Base-by-base conservation (phyloP, 2,329 filamentous ascomycete genomes). In the Zasmidium citrigriseum region DNA sequence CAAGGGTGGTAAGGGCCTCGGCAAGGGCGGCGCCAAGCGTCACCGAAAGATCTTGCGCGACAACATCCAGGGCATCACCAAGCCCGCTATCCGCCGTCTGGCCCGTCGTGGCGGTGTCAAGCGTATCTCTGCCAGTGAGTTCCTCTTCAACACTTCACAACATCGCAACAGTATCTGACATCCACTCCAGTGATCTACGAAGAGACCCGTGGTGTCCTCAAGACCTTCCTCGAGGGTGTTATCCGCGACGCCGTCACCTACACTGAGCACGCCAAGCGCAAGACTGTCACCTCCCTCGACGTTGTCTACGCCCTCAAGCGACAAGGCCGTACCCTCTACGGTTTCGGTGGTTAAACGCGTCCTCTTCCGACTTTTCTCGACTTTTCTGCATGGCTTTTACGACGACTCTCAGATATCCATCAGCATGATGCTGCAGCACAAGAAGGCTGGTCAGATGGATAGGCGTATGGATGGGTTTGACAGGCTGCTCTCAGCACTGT, bases 21-120 rank as follows among this genome's bases (percentile, higher is more conserved):
- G 93, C 79, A 96, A 96, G 88, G 93, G 93, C 69, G 93, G 93
- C 80, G 93, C 93, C 82, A 98, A 97, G 90, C 93, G 93, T 82
- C 93, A 97, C 84, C 89, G 93, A 76, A 97, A 97, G 90, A 97
- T 97, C 85, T 86, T 97, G 80, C 91, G 93, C 82, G 93, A 96
- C 89, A 97, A 96, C 90, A 97, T 97, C 77, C 93, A 97, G 84
- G 93, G 93, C 83, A 97, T 97, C 77, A 97, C 93, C 76, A 97
- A 97, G 90, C 93, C 93, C 73, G 93, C 93, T 74, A 97, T 97
- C 82, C 89, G 93, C 75, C 93, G 93, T 96, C 92, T 97, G 78
- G 93, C 93, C 68, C 93, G 93, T 83, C 92, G 93, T 95, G 93
- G 93, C 81, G 93, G 93, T 93, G 93, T 97, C 86, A 97, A 97